Evolutionary conservation across 371 early-diverging fungal genomes (phyloP), one percentile per base, ranked within the genome.

Genomic region (Mortierella sp.): DNA sequence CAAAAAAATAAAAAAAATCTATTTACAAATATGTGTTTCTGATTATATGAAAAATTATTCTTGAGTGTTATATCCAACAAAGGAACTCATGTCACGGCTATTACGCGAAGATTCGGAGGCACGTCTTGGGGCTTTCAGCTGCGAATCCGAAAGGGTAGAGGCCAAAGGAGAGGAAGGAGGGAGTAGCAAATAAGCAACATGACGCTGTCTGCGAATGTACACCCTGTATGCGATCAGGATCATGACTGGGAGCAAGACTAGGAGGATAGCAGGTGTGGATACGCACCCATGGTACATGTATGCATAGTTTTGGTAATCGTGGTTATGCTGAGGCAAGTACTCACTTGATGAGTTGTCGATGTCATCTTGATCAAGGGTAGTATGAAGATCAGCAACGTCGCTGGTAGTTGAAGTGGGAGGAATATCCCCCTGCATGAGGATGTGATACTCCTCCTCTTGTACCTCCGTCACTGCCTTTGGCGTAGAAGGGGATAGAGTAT

Each of bases 121-220:
- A 23, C 51, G 51, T 51, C 51, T 51, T 23, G 51, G 23, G 12
- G 5, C 29, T 51, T 67, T 45, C 19, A 51, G 6, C 29, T 34
- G 8, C 8, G 51, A 31, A 28, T 55, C 42, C 28, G 40, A 17
- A 5, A 45, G 5, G 19, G 13, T 9, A 37, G n/a, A 34, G 17
- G 59, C 17, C 22, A 32, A 43, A 1, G 29, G 26, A 22, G 45
- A 23, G 1, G 40, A 8, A 61, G 28, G 15, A 26, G 62, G 23
- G 19, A 32, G 4, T 19, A 15, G 34, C 19, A 10, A 29, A 19
- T 22, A 26, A 2, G 35, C 35, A 10, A 10, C 43, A 15, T 15
- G 43, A 43, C 56, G 65, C 43, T 64, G 65, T 17, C 7, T 64
- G 28, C 42, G 55, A 3, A 9, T 10, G 42, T 64, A 64, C 5